phyloP scores from a whole-genome alignment of 2,329 filamentous ascomycete species.

The Seiridium unicorne region DNA sequence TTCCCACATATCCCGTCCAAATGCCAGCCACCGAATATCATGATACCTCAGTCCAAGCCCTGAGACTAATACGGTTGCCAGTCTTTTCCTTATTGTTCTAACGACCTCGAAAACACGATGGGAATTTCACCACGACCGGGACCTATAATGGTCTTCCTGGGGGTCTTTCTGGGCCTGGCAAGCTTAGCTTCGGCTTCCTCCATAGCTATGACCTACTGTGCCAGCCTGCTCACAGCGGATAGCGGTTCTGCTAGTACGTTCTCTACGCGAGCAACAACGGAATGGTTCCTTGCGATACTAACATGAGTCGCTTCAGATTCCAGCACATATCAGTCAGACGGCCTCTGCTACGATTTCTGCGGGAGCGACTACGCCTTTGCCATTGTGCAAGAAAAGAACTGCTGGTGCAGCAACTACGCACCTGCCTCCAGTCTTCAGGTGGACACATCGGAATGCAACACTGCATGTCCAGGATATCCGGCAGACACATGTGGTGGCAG shows the following conservation, averaged over 20 bases:
- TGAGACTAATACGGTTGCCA: no score
- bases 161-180: conserved; percentile 16
- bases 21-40: not conserved
- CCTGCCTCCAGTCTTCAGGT: conserved; percentile 47
- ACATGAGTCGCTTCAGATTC: conserved; percentile 36
- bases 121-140: conserved; percentile 14
- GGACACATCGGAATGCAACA: conserved; percentile 48
- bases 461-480: conserved; percentile 67
- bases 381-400: conserved; percentile 61
- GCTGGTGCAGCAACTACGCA: conserved; percentile 73
- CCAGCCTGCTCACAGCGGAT: conserved; percentile 43
- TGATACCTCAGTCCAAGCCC: not conserved
- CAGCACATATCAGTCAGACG: conserved; percentile 66
- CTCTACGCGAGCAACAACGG: not conserved
- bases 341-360: conserved; percentile 65
- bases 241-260: conserved; percentile 38
- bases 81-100: not conserved
- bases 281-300: conserved; percentile 8
- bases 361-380: conserved; percentile 60
- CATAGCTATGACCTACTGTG: conserved; percentile 40
- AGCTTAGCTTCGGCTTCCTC: conserved; percentile 22
- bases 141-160: conserved; percentile 19
- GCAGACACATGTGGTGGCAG: conserved; percentile 63
- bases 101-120: conserved; percentile 15
- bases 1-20: not conserved